Evolutionary conservation across 352 stramenopile genomes (phyloP), one percentile per base, ranked within the genome.

Genomic region (Phytophthora vignae): DNA sequence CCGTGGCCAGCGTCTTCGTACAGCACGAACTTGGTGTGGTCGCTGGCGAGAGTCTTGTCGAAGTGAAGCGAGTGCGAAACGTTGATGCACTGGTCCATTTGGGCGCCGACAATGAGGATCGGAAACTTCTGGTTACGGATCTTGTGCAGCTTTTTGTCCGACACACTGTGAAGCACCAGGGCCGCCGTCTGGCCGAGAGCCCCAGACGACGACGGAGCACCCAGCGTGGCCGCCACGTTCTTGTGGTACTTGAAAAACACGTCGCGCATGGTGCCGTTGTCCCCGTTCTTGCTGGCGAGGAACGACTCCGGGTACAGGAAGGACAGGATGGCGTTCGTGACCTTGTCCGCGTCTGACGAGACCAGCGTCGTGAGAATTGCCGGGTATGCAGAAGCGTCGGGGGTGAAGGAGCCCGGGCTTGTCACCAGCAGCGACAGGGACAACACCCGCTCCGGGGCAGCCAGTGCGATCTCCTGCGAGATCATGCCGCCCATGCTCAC

Each of bases 401-500:
- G 67, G 8, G 74, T 77, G 73, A 84, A 90, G 19, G 73, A 74
- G 0, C 84, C 86, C 11, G 77, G 81, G n/a, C 81, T 84, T 21
- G 85, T 90, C 22, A 88, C 85, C 21, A 91, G 68, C 1, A 93
- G 72, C 19, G 83, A 85, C 17, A 93, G 71, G 55, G 83, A 90
- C 49, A 76, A 60, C 8, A 93, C 72, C 29, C 83, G 76, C 40
- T 88, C 58, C 0, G 78, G 82, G 10, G 82, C 78, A 7, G 55
- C 50, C 1, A 79, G 67, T 6, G 83, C 78, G 12, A 92, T 64
- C 58, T 92, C 82, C 17, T 87, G 73, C 15, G 83, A 69, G 63
- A 93, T 91, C 85, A 93, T 93, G 19, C 85, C 82, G 25, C 85
- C 85, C 79, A 92, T 87, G 53, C 82, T 90, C 19, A 75, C 78